phyloP scores from a whole-genome alignment of 2,329 filamentous ascomycete species.

The Pseudogymnoascus sp. region DNA sequence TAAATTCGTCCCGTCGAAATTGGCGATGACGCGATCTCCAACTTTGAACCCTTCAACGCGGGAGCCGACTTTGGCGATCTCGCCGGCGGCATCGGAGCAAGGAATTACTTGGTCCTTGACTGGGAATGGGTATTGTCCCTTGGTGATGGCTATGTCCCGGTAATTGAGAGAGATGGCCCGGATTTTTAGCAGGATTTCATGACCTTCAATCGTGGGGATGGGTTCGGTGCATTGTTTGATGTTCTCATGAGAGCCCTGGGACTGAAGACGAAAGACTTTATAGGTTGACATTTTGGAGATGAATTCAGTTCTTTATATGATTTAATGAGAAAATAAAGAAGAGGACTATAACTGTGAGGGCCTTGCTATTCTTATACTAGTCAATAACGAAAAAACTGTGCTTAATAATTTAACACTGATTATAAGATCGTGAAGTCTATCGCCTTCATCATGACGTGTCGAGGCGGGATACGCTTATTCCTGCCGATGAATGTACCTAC shows the following conservation, averaged over 20 bases:
- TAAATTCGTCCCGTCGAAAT: conserved; percentile 21
- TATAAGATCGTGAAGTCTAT: neutral
- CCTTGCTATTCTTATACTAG: neutral
- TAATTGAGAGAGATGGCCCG: conserved; percentile 30
- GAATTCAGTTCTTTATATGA: neutral
- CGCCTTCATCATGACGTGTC: neutral
- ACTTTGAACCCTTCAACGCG: conserved; percentile 22
- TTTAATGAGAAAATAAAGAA: neutral
- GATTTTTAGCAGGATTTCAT: conserved; percentile 29
- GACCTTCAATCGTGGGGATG: conserved; percentile 20
- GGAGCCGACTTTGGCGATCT: conserved; percentile 27
- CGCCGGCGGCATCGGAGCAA: conserved; percentile 31
- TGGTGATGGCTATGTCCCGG: conserved; percentile 29
- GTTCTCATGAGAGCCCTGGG: conserved; percentile 14
- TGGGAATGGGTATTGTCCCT: conserved; percentile 26
- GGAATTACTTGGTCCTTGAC: conserved; percentile 31
- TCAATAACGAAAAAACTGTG: neutral
- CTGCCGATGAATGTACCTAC: neutral
- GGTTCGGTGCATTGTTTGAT: conserved; percentile 24
- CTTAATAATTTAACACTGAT: neutral
- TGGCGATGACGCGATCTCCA: conserved; percentile 29
- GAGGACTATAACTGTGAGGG: neutral
- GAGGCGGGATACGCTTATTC: neutral
- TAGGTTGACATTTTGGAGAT: conserved; percentile 15
- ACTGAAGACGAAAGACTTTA: conserved; percentile 17